These are phyloP conservation scores for Kitagawia praeruptora DNA, from an alignment of 129 eudicot genomes.

Conservation along the genomic window DNA sequence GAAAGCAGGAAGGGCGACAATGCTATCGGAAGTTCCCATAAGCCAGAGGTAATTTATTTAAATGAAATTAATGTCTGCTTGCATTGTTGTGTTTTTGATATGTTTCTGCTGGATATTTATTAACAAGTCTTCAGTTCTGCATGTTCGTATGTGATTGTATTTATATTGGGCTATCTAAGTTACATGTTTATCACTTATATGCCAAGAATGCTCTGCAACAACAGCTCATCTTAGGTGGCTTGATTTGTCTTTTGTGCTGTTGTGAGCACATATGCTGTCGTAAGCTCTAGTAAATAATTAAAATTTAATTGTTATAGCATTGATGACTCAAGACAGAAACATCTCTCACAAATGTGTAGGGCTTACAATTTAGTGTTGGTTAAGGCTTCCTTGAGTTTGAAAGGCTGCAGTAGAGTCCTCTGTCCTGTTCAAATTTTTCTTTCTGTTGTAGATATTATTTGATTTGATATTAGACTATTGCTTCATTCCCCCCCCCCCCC, in stretches of 20 bases:
- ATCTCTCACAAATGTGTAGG: background rate
- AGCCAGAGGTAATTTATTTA: slow-evolving; percentile 30
- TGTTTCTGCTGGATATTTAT: background rate
- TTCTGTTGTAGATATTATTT: background rate
- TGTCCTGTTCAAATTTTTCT: background rate
- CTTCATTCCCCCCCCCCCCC: background rate
- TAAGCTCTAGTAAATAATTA: background rate
- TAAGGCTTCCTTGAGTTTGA: background rate
- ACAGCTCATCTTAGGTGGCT: background rate
- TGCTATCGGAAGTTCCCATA: slow-evolving; percentile 16
- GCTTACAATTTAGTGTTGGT: background rate
- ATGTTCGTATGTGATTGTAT: background rate
- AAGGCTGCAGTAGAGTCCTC: background rate
- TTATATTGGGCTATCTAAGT: background rate
- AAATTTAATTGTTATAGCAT: background rate
- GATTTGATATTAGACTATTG: background rate
- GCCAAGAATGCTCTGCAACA: background rate
- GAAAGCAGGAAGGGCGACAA: slow-evolving; percentile 16
- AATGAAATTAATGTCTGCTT: background rate
- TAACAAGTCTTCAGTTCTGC: background rate
- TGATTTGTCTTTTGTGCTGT: background rate
- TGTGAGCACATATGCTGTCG: background rate
- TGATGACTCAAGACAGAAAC: background rate
- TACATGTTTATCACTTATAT: background rate
- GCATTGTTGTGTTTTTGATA: background rate